Evolutionary conservation across 352 stramenopile genomes (phyloP).

Genomic region (Stephanocyclus meneghinianus): DNA sequence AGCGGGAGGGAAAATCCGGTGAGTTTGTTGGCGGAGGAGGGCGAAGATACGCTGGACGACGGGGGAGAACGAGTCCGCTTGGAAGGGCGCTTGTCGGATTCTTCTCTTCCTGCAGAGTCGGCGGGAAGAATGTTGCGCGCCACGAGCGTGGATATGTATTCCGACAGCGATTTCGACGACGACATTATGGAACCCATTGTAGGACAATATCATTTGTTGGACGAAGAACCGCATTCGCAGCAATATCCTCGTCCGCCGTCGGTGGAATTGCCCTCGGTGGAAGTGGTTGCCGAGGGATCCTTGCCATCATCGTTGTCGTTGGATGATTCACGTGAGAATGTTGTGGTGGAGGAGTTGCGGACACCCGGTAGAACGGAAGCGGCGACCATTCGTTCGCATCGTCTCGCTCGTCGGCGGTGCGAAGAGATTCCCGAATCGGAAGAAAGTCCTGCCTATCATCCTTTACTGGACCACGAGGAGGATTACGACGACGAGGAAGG

Average conservation of each 20-base stretch:
- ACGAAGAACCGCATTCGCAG: conserved; percentile 10
- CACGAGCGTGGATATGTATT: conserved; percentile 28
- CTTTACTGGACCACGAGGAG: conserved; percentile 6
- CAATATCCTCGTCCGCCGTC: background rate
- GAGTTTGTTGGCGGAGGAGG: conserved; percentile 21
- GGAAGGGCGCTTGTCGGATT: too few relatives aligned
- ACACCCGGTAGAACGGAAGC: background rate
- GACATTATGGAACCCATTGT: conserved; percentile 28
- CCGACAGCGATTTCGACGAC: conserved; percentile 32
- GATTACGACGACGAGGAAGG: background rate
- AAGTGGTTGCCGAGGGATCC: conserved; percentile 1
- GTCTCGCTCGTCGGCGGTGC: background rate
- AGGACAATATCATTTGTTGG: conserved; percentile 26
- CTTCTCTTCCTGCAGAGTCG: background rate
- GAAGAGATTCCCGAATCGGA: background rate
- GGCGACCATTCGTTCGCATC: background rate
- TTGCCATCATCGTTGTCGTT: background rate
- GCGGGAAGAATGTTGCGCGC: conserved; percentile 15
- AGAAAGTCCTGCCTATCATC: conserved; percentile 15
- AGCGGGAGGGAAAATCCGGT: conserved; percentile 40
- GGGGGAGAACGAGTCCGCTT: too few relatives aligned
- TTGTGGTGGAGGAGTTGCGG: background rate
- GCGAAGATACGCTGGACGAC: background rate
- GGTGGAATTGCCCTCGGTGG: conserved; percentile 2
- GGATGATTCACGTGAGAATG: background rate